These are phyloP conservation scores for Fragosphaeria purpurea DNA, from an alignment of 2,329 filamentous ascomycete genomes.

Conservation along the genomic window DNA sequence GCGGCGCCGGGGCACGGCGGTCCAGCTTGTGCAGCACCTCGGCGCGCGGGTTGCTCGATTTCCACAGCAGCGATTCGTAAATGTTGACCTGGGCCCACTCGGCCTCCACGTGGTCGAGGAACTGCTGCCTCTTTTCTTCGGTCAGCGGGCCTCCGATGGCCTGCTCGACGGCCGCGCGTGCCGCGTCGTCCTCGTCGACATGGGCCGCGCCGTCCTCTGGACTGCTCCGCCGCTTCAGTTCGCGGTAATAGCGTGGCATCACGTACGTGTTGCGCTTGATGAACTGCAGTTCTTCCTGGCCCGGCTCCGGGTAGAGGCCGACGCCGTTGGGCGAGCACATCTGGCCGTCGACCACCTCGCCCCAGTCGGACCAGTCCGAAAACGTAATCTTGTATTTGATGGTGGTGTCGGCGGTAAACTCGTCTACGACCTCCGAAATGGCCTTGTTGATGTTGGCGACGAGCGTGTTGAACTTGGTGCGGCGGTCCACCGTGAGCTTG, in stretches of 20 bases:
- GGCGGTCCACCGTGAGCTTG: slow-evolving; percentile 12
- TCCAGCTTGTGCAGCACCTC: slow-evolving; percentile 16
- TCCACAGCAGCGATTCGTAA: slow-evolving; percentile 14
- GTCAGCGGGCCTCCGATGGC: slow-evolving; percentile 1
- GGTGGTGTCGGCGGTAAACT: slow-evolving; percentile 8
- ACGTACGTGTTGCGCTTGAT: slow-evolving; percentile 20
- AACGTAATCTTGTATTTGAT: slow-evolving; percentile 16
- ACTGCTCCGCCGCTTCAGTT: slow-evolving; percentile 5
- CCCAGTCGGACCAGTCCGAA: slow-evolving; percentile 22
- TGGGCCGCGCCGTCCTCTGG: no score
- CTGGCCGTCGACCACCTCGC: slow-evolving; percentile 20
- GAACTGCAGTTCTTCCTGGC: slow-evolving; percentile 22
- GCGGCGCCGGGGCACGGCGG: slow-evolving; percentile 15
- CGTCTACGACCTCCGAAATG: slow-evolving; percentile 19
- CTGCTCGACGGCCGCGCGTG: no score
- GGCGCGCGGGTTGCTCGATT: slow-evolving; percentile 15
- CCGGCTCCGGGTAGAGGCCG: slow-evolving; percentile 20
- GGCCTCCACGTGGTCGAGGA: neutral
- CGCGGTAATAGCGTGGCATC: neutral
- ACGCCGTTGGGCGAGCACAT: slow-evolving; percentile 18
- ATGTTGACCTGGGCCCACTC: slow-evolving; percentile 5
- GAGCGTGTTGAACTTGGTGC: slow-evolving; percentile 20
- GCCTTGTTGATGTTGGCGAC: slow-evolving; percentile 18
- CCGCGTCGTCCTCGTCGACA: no score
- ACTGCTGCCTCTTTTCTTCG: neutral